Evolutionary conservation across 2,329 filamentous ascomycete species (phyloP).

Genomic region (Gaeumannomyces sp.): DNA sequence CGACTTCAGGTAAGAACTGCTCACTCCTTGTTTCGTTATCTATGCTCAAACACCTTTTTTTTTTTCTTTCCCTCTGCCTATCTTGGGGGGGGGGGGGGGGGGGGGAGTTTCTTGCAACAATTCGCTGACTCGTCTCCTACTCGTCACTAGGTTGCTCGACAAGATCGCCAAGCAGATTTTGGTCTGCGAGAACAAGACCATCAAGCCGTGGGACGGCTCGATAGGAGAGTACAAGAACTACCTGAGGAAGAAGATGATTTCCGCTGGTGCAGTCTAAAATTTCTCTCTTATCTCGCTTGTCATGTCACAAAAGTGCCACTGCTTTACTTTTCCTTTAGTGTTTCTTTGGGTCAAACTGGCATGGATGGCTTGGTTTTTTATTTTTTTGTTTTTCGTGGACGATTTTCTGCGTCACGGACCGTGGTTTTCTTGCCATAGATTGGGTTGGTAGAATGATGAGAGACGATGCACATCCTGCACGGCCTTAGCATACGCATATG

Average conservation of each 20-base stretch:
- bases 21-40: constrained; percentile 6
- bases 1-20: constrained; percentile 82
- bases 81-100: too few species aligned
- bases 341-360: not conserved
- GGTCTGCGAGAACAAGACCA: constrained; percentile 97
- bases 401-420: not conserved
- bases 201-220: constrained; percentile 77
- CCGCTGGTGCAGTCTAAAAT: constrained; percentile 72
- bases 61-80: not conserved
- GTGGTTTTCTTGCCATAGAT: not conserved
- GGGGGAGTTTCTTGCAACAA: not conserved
- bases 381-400: constrained; percentile 2
- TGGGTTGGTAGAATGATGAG: not conserved
- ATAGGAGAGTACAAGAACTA: constrained; percentile 98
- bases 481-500: not conserved
- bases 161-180: constrained; percentile 99
- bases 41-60: not conserved
- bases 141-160: constrained; percentile 71
- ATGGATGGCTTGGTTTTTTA: constrained; percentile 6
- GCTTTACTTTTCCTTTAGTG: constrained; percentile 11
- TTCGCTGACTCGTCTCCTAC: constrained; percentile 15
- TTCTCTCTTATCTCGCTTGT: not conserved
- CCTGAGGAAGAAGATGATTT: constrained; percentile 98
- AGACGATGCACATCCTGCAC: not conserved
- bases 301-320: not conserved